Conservation (phyloP, 1,284 basidiomycete genomes). For the Cryptococcus maquisensis region DNA sequence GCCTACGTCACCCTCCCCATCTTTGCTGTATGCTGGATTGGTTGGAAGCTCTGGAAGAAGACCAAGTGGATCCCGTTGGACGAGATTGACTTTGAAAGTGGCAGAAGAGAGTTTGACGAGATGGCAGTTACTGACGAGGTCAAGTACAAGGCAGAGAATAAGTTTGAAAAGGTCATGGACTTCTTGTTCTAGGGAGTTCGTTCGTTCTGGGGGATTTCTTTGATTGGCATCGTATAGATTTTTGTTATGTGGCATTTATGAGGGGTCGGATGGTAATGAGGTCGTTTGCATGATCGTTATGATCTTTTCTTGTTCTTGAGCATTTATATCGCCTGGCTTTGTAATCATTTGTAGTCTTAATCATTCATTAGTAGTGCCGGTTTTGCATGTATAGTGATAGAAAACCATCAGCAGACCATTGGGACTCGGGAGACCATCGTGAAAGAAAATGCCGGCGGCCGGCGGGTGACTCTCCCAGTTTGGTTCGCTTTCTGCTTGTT, state of each 20-base stretch:
- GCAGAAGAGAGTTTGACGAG: constrained; percentile 60
- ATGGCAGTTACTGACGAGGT: constrained; percentile 51
- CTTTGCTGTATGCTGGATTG: constrained; percentile 50
- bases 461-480: too few relatives aligned
- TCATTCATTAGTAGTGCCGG: constrained; percentile 50
- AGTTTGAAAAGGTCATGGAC: constrained; percentile 21
- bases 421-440: too few relatives aligned
- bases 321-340: constrained; percentile 62
- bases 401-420: too few relatives aligned
- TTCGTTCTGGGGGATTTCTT: constrained; percentile 59
- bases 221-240: constrained; percentile 54
- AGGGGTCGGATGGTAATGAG: constrained; percentile 21
- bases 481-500: too few relatives aligned
- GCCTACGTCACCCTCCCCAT: background rate
- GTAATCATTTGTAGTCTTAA: constrained; percentile 64
- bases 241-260: constrained; percentile 54
- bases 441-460: too few relatives aligned
- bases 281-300: constrained; percentile 57
- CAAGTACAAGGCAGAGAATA: constrained; percentile 19
- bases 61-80: constrained; percentile 54
- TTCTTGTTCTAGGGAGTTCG: constrained; percentile 54
- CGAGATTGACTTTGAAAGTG: constrained; percentile 63
- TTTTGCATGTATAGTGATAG: too few relatives aligned
- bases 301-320: too few relatives aligned
- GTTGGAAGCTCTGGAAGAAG: constrained; percentile 58